Evolutionary conservation across 345 rosid species (phyloP).

Genomic region (Gossypioides kirkii): DNA sequence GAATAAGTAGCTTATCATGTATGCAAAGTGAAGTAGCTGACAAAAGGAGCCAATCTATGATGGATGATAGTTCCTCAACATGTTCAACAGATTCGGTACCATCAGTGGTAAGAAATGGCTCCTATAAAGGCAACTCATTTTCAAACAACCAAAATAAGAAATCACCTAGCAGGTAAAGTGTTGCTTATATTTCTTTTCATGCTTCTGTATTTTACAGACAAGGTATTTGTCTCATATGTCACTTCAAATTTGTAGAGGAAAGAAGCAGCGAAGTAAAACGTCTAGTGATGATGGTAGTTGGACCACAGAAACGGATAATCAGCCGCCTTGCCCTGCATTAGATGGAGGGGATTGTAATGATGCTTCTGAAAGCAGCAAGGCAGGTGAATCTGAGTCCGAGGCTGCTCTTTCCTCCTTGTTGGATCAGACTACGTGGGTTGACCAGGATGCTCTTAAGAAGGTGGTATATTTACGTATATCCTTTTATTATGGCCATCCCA

Average conservation of each 20-base stretch:
- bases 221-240: constrained; percentile 12
- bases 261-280: constrained; percentile 42
- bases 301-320: constrained; percentile 42
- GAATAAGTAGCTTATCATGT: constrained; percentile 42
- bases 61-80: constrained; percentile 93
- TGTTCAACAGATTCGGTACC: constrained; percentile 77
- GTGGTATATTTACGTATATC: constrained; percentile 29
- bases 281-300: constrained; percentile 35
- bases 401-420: constrained; percentile 30
- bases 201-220: not conserved
- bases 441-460: constrained; percentile 38
- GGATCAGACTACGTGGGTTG: constrained; percentile 32
- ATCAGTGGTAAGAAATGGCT: constrained; percentile 53
- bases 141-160: constrained; percentile 41
- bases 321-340: constrained; percentile 36
- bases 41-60: constrained; percentile 44
- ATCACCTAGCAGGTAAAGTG: constrained; percentile 50
- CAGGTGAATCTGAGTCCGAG: constrained; percentile 42
- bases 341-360: constrained; percentile 36
- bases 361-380: constrained; percentile 39
- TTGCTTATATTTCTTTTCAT: not conserved
- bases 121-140: constrained; percentile 43
- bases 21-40: constrained; percentile 59
- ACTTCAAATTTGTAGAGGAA: constrained; percentile 38
- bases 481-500: not conserved